Percentiles rank a stretch among this genome's conserved stretches.
phyloP scores from a whole-genome alignment of 208 protist genomes.

The Crithidia fasciculata region DNA sequence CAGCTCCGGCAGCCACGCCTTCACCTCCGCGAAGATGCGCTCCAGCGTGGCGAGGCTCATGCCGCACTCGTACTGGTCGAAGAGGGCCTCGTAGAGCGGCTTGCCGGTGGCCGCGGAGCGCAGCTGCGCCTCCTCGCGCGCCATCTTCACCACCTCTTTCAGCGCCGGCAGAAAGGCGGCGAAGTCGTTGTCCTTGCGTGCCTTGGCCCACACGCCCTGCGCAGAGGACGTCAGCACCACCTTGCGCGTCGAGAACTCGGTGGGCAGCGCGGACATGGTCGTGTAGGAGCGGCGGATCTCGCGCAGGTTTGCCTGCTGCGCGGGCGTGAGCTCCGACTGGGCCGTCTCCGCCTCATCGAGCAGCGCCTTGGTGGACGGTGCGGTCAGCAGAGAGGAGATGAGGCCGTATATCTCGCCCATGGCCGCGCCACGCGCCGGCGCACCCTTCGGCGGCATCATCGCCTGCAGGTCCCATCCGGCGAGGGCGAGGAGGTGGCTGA shows the following conservation, averaged over 20 bases:
- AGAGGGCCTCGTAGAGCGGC: slow-evolving; percentile 72
- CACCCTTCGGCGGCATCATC: slow-evolving; percentile 81
- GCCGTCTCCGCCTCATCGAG: slow-evolving; percentile 42
- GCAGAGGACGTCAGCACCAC: slow-evolving; percentile 40
- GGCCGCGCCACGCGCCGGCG: slow-evolving; percentile 57
- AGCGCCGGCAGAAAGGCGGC: slow-evolving; percentile 58
- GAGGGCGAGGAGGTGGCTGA: slow-evolving; percentile 35
- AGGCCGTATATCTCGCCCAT: slow-evolving; percentile 44
- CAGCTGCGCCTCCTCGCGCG: slow-evolving; percentile 64
- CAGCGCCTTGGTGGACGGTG: slow-evolving; percentile 27
- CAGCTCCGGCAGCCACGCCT: slow-evolving; percentile 78
- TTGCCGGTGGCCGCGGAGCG: slow-evolving; percentile 43
- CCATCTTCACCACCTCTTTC: slow-evolving; percentile 73
- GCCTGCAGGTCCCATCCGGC: slow-evolving; percentile 73
- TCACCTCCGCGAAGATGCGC: slow-evolving; percentile 69
- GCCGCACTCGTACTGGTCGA: slow-evolving; percentile 84
- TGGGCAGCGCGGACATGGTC: slow-evolving; percentile 42
- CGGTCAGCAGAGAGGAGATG: slow-evolving; percentile 49
- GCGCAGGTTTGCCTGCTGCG: slow-evolving; percentile 73
- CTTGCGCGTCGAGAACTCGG: slow-evolving; percentile 57
- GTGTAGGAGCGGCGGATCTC: slow-evolving; percentile 56
- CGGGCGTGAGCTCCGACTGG: slow-evolving; percentile 32
- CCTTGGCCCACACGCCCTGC: slow-evolving; percentile 56
- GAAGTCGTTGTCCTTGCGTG: slow-evolving; percentile 74
- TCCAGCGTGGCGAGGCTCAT: slow-evolving; percentile 64